These are phyloP conservation scores for Termitomyces sp. DNA, from an alignment of 768 basidiomycete species.

Conservation along the genomic window DNA sequence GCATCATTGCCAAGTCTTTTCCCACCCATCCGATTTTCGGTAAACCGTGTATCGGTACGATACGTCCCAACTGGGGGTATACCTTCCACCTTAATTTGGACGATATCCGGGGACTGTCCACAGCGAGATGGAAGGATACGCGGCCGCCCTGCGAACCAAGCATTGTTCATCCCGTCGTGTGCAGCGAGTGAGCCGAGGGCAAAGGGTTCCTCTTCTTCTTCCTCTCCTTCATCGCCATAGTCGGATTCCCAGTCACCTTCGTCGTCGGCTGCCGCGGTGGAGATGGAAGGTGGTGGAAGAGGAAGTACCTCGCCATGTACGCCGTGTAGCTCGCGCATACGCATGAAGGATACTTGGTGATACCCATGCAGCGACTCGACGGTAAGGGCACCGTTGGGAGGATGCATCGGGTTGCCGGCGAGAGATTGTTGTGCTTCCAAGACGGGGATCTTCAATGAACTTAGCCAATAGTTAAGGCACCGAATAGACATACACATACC, in stretches of 20 bases:
- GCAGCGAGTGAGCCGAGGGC: background rate
- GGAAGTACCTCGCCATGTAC: slow-evolving; percentile 16
- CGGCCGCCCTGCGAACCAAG: slow-evolving; percentile 13
- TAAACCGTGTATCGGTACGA: slow-evolving; percentile 5
- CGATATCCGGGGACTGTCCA: background rate
- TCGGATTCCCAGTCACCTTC: background rate
- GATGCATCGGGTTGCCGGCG: slow-evolving; percentile 11
- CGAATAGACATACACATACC: slow-evolving; percentile 29
- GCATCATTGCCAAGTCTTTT: slow-evolving; percentile 4
- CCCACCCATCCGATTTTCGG: slow-evolving; percentile 8
- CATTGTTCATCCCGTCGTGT: slow-evolving; percentile 14
- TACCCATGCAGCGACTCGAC: background rate
- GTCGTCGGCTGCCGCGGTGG: background rate
- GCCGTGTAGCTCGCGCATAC: slow-evolving; percentile 50
- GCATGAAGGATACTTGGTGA: slow-evolving; percentile 37
- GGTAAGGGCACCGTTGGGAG: slow-evolving; percentile 23
- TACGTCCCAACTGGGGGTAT: background rate
- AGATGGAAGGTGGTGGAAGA: background rate
- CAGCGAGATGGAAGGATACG: slow-evolving; percentile 1
- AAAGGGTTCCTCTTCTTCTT: slow-evolving; percentile 15
- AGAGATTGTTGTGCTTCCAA: slow-evolving; percentile 12
- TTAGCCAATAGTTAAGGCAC: background rate
- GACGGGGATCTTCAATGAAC: slow-evolving; percentile 19
- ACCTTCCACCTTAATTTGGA: background rate
- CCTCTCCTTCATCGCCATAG: slow-evolving; percentile 18